These are phyloP conservation scores for Fusarium pseudoanthophilum DNA, from an alignment of 2,329 filamentous ascomycete genomes.

Conservation along the genomic window DNA sequence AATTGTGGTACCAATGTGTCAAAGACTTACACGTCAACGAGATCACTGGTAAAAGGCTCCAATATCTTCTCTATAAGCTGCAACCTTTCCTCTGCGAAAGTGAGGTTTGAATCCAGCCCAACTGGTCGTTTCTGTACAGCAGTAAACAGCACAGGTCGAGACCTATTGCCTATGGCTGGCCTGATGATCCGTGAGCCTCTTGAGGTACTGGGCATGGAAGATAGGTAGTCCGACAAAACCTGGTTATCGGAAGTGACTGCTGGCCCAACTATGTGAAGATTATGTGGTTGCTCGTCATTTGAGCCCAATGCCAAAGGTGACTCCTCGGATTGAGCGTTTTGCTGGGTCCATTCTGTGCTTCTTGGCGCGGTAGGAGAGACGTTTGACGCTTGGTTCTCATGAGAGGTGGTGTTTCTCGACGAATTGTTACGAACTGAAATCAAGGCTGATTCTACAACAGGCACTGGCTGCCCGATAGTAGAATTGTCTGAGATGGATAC, in stretches of 20 bases:
- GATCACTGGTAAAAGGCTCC: slow-evolving; percentile 61
- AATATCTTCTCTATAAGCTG: slow-evolving; percentile 69
- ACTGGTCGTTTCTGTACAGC: slow-evolving; percentile 59
- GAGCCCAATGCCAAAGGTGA: slow-evolving; percentile 46
- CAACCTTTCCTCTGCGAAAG: slow-evolving; percentile 58
- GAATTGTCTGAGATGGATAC: background rate
- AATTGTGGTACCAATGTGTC: background rate
- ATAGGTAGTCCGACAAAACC: slow-evolving; percentile 68
- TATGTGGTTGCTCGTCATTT: slow-evolving; percentile 53
- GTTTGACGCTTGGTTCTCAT: background rate
- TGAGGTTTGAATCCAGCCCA: slow-evolving; percentile 52
- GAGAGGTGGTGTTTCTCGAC: background rate
- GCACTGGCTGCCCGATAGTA: background rate
- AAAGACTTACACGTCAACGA: slow-evolving; percentile 58
- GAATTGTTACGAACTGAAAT: background rate
- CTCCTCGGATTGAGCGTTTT: slow-evolving; percentile 29
- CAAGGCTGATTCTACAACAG: background rate
- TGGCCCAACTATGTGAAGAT: slow-evolving; percentile 68
- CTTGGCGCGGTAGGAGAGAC: background rate
- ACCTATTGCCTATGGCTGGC: slow-evolving; percentile 46
- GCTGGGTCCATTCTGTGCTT: background rate
- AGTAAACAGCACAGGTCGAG: slow-evolving; percentile 58
- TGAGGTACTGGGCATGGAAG: slow-evolving; percentile 46
- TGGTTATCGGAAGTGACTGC: slow-evolving; percentile 69
- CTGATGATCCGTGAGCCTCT: slow-evolving; percentile 47